Conservation (phyloP, 176 grass and related monocot genomes). For the Guadua angustifolia region DNA sequence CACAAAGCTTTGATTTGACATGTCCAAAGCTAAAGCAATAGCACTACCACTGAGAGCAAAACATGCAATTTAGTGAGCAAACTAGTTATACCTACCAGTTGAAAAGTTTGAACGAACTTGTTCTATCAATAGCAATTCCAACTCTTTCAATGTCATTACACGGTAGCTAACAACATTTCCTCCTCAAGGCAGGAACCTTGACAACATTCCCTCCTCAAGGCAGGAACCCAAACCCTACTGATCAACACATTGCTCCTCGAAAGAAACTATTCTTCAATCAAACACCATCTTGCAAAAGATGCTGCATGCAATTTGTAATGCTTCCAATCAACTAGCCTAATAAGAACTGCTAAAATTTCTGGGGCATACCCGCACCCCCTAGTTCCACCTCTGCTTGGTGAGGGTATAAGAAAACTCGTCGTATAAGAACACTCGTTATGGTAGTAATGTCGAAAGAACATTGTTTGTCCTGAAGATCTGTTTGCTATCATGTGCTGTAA, state of each 20-base stretch:
- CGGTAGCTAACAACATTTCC: too few species aligned
- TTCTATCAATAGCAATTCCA: background rate
- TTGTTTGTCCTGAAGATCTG: slow-evolving; percentile 6
- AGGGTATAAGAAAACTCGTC: too few species aligned
- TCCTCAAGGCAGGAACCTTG: too few species aligned
- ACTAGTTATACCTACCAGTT: background rate
- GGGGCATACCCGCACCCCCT: too few species aligned
- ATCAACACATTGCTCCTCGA: background rate
- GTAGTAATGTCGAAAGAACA: background rate
- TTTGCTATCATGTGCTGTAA: background rate
- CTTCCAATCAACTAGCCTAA: background rate
- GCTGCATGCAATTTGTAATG: background rate
- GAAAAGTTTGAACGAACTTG: background rate
- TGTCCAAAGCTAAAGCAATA: background rate
- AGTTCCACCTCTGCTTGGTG: too few species aligned
- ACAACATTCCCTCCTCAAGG: too few species aligned
- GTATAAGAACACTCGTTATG: background rate
- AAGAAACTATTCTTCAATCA: background rate
- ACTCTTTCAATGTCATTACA: background rate
- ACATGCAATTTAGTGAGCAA: background rate
- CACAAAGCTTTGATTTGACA: background rate
- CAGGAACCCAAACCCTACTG: background rate
- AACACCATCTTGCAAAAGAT: background rate
- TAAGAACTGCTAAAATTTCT: background rate
- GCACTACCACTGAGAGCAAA: background rate